These are phyloP conservation scores for Pleomassaria siparia DNA, from an alignment of 2,329 filamentous ascomycete species.

Conservation along the genomic window DNA sequence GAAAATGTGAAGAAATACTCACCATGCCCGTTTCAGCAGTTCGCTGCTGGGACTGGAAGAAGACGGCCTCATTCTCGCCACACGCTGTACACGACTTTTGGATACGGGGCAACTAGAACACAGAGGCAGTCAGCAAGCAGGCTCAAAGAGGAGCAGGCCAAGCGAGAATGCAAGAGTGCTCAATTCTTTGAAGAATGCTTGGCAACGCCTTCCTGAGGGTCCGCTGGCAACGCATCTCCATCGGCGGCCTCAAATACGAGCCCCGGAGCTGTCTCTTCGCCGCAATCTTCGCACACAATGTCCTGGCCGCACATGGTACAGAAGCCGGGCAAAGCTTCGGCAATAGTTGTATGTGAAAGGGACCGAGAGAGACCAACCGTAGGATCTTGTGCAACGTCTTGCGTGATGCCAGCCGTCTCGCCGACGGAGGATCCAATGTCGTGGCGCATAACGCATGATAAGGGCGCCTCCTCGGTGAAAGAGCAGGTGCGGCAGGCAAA, in stretches of 20 bases:
- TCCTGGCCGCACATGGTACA: conserved; percentile 62
- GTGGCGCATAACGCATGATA: conserved; percentile 94
- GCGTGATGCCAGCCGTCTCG: conserved; percentile 94
- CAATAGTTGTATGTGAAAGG: conserved; percentile 30
- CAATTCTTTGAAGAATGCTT: conserved; percentile 38
- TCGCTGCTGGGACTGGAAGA: conserved; percentile 98
- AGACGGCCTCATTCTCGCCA: conserved; percentile 86
- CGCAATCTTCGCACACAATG: conserved; percentile 57
- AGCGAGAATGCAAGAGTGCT: conserved; percentile 29
- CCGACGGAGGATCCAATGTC: conserved; percentile 87
- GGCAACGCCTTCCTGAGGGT: conserved; percentile 26
- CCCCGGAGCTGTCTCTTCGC: conserved; percentile 47
- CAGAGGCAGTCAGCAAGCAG: conserved; percentile 39
- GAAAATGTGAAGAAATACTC: conserved; percentile 15
- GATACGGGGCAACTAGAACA: conserved; percentile 80
- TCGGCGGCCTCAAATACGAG: conserved; percentile 49
- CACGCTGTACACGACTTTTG: conserved; percentile 85
- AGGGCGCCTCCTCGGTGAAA: conserved; percentile 82
- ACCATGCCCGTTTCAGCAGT: conserved; percentile 99
- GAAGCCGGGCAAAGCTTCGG: conserved; percentile 46
- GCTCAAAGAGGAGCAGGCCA: conserved; percentile 39
- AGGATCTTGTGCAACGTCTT: conserved; percentile 95
- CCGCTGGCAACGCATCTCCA: conserved; percentile 26
- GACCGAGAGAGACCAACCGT: conserved; percentile 75
- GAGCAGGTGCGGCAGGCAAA: conserved; percentile 96